A percentile compares a stretch with the other conserved stretches of the same genome.
phyloP scores from a whole-genome alignment of 192 early-diverging fungal species.

The Lobosporangium transversale region DNA sequence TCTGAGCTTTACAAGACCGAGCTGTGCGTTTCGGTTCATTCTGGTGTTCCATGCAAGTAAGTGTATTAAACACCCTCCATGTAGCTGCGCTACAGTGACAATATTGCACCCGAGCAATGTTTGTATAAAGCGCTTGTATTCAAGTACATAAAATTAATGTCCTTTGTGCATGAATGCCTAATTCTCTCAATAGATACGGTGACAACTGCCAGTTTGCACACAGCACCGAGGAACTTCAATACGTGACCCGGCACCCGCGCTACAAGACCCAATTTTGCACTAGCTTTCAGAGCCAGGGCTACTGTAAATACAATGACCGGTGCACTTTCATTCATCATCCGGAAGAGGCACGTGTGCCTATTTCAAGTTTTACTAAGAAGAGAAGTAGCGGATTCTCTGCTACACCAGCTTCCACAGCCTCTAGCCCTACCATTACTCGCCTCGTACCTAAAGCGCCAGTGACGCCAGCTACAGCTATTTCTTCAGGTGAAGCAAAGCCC shows the following conservation, averaged over 20 bases:
- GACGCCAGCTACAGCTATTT: too few species aligned
- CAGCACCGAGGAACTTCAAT: constrained; percentile 77
- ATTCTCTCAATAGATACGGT: constrained; percentile 91
- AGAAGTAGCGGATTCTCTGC: background rate
- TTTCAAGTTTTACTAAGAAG: background rate
- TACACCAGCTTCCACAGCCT: background rate
- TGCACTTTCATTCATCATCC: constrained; percentile 93
- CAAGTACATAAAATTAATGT: too few species aligned
- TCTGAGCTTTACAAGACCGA: constrained; percentile 55
- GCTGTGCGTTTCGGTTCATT: constrained; percentile 49
- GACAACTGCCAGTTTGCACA: constrained; percentile 97
- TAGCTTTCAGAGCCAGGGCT: constrained; percentile 87
- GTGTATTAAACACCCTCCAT: constrained; percentile 5
- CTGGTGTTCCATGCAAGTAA: constrained; percentile 63
- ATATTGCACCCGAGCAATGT: background rate
- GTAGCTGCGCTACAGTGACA: background rate
- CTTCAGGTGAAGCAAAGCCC: constrained; percentile 3
- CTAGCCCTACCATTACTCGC: background rate
- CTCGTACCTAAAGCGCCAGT: too few species aligned
- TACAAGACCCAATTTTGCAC: constrained; percentile 97
- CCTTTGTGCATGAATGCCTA: too few species aligned
- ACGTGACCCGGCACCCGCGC: constrained; percentile 85
- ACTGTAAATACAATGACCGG: constrained; percentile 92
- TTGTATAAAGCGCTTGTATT: too few species aligned
- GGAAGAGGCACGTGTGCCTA: constrained; percentile 56